Conservation (phyloP, 495 filamentous ascomycete genomes). For the Xylaria acuta region DNA sequence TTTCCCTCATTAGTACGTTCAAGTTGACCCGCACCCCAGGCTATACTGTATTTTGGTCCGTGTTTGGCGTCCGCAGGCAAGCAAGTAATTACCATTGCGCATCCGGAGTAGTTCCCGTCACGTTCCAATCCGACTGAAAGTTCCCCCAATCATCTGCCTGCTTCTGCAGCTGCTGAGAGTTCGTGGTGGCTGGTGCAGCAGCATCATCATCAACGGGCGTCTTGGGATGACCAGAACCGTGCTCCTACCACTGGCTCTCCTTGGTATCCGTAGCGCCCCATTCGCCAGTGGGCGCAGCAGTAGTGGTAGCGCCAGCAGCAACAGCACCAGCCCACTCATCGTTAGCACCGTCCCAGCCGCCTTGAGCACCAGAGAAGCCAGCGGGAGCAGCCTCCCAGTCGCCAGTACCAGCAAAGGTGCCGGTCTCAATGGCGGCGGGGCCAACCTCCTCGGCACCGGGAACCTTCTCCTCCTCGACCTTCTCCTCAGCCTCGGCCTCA, state of each 20-base stretch:
- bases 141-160: neutral
- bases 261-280: constrained; percentile 70
- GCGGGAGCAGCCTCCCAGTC: constrained; percentile 77
- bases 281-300: constrained; percentile 56
- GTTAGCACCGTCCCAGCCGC: constrained; percentile 72
- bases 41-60: constrained; percentile 20
- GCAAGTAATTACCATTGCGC: constrained; percentile 23
- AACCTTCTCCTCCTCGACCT: constrained; percentile 71
- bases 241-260: constrained; percentile 70
- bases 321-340: constrained; percentile 54
- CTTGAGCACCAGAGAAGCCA: constrained; percentile 69
- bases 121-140: neutral
- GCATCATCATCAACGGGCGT: neutral
- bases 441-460: constrained; percentile 86
- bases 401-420: constrained; percentile 66
- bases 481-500: constrained; percentile 97
- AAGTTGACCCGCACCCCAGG: constrained; percentile 56
- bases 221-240: neutral
- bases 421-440: constrained; percentile 73
- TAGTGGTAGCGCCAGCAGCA: constrained; percentile 50
- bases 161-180: neutral
- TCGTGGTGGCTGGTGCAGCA: no score
- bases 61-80: constrained; percentile 11
- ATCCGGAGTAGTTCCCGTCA: constrained; percentile 16
- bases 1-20: constrained; percentile 96